Conservation (phyloP, 2,329 filamentous ascomycete species). For the Pleurostoma richardsiae region DNA sequence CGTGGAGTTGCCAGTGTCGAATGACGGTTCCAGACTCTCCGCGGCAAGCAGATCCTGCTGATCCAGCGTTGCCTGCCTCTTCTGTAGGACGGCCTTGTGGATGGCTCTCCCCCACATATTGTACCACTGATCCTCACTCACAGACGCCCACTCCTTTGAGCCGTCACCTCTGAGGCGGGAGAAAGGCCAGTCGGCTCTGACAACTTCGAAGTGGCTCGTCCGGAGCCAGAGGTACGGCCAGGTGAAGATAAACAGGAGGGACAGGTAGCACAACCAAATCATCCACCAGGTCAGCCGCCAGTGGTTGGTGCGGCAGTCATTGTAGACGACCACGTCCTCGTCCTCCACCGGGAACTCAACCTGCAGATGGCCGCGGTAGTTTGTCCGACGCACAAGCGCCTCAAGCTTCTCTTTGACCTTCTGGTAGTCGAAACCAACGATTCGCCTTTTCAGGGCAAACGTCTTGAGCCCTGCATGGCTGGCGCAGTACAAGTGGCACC, state of each 20-base stretch:
- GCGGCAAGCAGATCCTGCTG: conserved; percentile 48
- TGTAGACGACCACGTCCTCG: conserved; percentile 57
- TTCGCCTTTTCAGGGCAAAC: conserved; percentile 44
- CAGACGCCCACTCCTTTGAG: conserved; percentile 42
- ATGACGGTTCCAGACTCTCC: conserved; percentile 29
- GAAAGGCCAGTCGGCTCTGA: conserved; percentile 56
- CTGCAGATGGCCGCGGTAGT: conserved; percentile 58
- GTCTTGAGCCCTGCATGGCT: conserved; percentile 52
- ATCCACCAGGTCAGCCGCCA: conserved; percentile 63
- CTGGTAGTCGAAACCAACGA: conserved; percentile 57
- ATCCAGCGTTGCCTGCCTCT: conserved; percentile 49
- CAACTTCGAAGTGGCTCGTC: conserved; percentile 63
- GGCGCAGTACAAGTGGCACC: conserved; percentile 65
- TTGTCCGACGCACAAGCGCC: conserved; percentile 55
- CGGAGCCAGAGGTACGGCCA: conserved; percentile 67
- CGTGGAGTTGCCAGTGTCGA: conserved; percentile 29
- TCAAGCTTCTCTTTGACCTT: conserved; percentile 46
- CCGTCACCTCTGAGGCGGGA: conserved; percentile 29
- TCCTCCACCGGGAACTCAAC: conserved; percentile 57
- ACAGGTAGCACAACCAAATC: conserved; percentile 58
- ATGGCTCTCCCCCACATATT: conserved; percentile 59
- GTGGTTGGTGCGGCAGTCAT: conserved; percentile 53
- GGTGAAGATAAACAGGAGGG: conserved; percentile 62
- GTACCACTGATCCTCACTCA: conserved; percentile 57
- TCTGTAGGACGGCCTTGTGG: conserved; percentile 51